Evolutionary conservation across 108 stramenopile species (phyloP), one percentile per base, ranked within the genome.

Genomic region (Nitzschia putrida): DNA sequence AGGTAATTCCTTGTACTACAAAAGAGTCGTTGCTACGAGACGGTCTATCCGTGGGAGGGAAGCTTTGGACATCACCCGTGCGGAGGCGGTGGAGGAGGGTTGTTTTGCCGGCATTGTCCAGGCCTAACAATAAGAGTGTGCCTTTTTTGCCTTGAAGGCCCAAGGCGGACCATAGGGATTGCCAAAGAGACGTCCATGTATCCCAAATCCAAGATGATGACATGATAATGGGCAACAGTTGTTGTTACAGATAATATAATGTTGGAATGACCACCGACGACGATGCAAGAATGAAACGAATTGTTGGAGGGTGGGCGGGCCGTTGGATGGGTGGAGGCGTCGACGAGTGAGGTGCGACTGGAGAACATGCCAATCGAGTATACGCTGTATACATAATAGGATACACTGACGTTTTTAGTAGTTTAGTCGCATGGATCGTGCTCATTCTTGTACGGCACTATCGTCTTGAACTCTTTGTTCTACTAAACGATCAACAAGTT

Each of bases 91-190:
- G 82, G 16, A 86, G 61, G 49, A 83, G 53, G 22, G 95, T 97
- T 8, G 99, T 99, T 74, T 99, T 99, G 16, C 99, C 99, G 34
- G 99, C 99, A 83, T 98, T 98, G 80, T 99, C 99, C n/a, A 99
- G 70, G 12, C 99, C 99, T 72, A 98, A 69, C 59, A 98, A 91
- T 16, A 98, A 75, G 34, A 98, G 90, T 57, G 95, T 96, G 22
- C 96, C 98, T 61, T 95, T 87, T 81, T 98, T 98, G 58, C 58
- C 61, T 20, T 63, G 18, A 21, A 63, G 44, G 1, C 71, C 71
- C 51, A 72, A 54, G 11, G 77, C 69, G 24, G 44, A 53, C 70
- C 69, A 78, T 0, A 78, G 54, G 12, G 61, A 53, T 16, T 76
- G 51, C 21, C 43, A 34, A 14, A 76, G 61, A 14, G 74, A 76